These are phyloP conservation scores for Colletotrichum trifolii DNA, from an alignment of 2,329 filamentous ascomycete genomes.

Conservation along the genomic window DNA sequence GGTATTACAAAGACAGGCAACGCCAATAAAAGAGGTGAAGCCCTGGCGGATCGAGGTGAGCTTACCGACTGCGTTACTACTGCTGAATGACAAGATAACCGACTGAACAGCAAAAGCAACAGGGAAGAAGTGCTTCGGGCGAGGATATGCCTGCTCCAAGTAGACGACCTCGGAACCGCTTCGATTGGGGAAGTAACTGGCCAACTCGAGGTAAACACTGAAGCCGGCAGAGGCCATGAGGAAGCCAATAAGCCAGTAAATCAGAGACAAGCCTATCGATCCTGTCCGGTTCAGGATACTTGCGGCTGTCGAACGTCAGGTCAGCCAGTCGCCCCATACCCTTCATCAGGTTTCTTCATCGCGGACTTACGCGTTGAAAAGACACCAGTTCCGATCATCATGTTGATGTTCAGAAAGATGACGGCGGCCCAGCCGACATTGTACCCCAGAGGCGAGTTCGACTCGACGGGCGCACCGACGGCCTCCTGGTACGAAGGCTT, in stretches of 20 bases:
- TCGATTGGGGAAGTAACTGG: slow-evolving; percentile 73
- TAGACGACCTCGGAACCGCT: slow-evolving; percentile 76
- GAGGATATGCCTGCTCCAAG: slow-evolving; percentile 74
- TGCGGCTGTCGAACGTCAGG: slow-evolving; percentile 53
- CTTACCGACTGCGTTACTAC: slow-evolving; percentile 69
- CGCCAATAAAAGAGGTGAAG: accelerated
- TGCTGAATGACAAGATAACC: slow-evolving; percentile 73
- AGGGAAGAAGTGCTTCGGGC: slow-evolving; percentile 72
- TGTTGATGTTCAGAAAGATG: slow-evolving; percentile 69
- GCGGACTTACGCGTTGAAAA: slow-evolving; percentile 69
- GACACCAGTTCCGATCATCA: slow-evolving; percentile 73
- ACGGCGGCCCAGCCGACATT: slow-evolving; percentile 66
- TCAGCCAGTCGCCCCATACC: slow-evolving; percentile 7
- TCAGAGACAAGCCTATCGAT: slow-evolving; percentile 69
- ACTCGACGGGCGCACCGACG: slow-evolving; percentile 70
- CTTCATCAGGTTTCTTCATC: background rate
- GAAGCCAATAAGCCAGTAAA: slow-evolving; percentile 74
- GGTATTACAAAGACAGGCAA: background rate
- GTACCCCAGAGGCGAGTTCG: slow-evolving; percentile 68
- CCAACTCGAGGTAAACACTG: slow-evolving; percentile 71
- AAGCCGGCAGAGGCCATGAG: slow-evolving; percentile 67
- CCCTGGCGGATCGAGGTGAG: background rate
- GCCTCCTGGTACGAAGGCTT: slow-evolving; percentile 68
- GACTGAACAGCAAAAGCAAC: slow-evolving; percentile 72
- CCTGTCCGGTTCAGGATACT: slow-evolving; percentile 69